Percentiles rank a stretch among this genome's conserved stretches.
phyloP scores from a whole-genome alignment of 768 basidiomycete species.

The Lactarius sp. region DNA sequence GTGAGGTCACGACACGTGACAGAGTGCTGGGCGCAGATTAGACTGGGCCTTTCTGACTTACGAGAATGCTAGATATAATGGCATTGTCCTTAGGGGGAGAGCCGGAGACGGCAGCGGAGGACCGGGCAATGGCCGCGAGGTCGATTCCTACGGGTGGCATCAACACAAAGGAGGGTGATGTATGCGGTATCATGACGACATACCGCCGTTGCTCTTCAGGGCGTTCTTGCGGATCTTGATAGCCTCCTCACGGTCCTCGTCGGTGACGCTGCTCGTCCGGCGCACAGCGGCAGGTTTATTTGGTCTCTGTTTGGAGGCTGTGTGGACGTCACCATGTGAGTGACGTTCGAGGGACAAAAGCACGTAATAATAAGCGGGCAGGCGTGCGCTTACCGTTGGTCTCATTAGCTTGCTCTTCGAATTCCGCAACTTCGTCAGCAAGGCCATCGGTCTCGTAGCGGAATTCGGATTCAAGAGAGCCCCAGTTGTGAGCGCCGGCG shows the following conservation, averaged over 20 bases:
- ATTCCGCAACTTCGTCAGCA: constrained; percentile 51
- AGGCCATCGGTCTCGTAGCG: constrained; percentile 51
- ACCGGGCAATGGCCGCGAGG: constrained; percentile 76
- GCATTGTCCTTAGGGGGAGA: constrained; percentile 38
- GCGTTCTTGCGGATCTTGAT: constrained; percentile 67
- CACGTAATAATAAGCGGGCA: constrained; percentile 18
- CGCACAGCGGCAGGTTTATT: constrained; percentile 14
- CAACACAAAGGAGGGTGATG: neutral
- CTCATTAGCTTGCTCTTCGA: constrained; percentile 34
- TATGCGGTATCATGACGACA: constrained; percentile 4
- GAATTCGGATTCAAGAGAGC: constrained; percentile 56
- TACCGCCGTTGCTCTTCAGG: constrained; percentile 50
- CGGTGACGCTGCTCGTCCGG: constrained; percentile 43
- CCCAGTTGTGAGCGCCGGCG: constrained; percentile 84
- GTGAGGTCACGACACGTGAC: constrained; percentile 3
- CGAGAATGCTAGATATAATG: constrained; percentile 4
- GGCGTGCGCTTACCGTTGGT: constrained; percentile 23
- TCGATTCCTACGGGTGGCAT: constrained; percentile 39
- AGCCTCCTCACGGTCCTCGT: constrained; percentile 64
- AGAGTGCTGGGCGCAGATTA: neutral
- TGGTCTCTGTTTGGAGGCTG: neutral
- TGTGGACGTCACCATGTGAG: constrained; percentile 4
- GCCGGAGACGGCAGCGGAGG: constrained; percentile 63
- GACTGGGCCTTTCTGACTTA: constrained; percentile 5
- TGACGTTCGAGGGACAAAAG: constrained; percentile 1